These are phyloP conservation scores for Rosa hybrid DNA, from an alignment of 331 rosid genomes.

Conservation along the genomic window DNA sequence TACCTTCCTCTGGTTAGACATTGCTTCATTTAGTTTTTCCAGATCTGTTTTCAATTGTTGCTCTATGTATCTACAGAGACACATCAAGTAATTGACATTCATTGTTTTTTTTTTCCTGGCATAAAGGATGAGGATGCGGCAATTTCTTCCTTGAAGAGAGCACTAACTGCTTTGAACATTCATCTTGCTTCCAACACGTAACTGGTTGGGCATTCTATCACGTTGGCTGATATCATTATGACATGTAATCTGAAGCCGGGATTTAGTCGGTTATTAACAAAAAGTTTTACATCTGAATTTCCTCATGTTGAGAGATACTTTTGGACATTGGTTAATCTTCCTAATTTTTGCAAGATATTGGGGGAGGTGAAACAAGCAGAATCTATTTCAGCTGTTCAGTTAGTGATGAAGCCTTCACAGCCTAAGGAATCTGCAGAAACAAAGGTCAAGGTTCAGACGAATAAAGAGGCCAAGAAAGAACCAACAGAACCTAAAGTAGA, in stretches of 20 bases:
- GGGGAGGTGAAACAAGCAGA: constrained; percentile 81
- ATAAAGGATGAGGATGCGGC: constrained; percentile 83
- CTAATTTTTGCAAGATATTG: constrained; percentile 67
- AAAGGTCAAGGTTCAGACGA: constrained; percentile 58
- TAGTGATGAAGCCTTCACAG: constrained; percentile 57
- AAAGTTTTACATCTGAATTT: constrained; percentile 80
- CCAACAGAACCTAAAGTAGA: constrained; percentile 43
- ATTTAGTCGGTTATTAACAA: constrained; percentile 39
- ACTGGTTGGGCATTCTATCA: constrained; percentile 77
- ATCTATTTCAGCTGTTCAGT: constrained; percentile 46
- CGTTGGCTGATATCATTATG: constrained; percentile 72
- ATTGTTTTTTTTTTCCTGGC: background rate
- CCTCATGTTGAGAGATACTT: constrained; percentile 92
- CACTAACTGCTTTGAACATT: constrained; percentile 63
- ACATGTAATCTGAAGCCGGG: constrained; percentile 53
- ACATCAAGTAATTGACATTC: background rate
- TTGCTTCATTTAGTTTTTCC: background rate
- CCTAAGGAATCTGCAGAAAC: constrained; percentile 67
- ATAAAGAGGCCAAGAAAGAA: constrained; percentile 63
- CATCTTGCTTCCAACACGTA: constrained; percentile 72
- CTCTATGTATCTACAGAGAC: background rate
- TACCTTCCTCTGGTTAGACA: constrained; percentile 58
- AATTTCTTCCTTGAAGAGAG: constrained; percentile 58
- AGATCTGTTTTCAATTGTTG: background rate
- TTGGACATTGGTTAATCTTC: constrained; percentile 92